Evolutionary conservation across 2,329 filamentous ascomycete genomes (phyloP), one percentile per base, ranked within the genome.

Genomic region (Albifimbria verrucaria): DNA sequence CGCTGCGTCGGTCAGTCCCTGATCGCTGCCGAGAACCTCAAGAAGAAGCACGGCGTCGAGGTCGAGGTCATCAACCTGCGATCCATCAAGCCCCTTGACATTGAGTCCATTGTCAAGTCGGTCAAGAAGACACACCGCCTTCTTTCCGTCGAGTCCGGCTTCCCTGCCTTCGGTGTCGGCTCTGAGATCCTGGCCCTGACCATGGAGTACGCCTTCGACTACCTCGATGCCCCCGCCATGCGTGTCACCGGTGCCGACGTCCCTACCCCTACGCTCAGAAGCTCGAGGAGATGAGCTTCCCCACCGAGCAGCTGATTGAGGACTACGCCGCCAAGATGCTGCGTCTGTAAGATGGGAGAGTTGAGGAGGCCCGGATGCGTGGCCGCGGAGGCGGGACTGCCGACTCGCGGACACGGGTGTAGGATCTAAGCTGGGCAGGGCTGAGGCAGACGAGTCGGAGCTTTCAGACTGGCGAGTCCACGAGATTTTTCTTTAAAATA

Each of bases 141-240:
- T 58, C 82, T 99, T 72, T 86, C 86, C 42, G 91, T 99, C 63
- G 93, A 97, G 77, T 97, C 92, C 53, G 94, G 93, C 60, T 99
- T 92, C 85, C 94, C 94, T 58, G 90, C 90, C 67, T 99, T 92
- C 70, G 94, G 94, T 71, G 91, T 99, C 62, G 84, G 87, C 55
- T 84, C 93, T 53, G 94, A 99, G 79, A 92, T 99, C 65, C 84
- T 99, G 59, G 94, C 94, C 55, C 80, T 97, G 56, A 87, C 91
- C 58, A 96, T 96, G 88, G 94, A 99, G 78, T 99, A 97, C 74
- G 92, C 85, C 59, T 99, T 97, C 70, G 94, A 99, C 79, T 97
- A 96, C 79, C 88, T 99, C 60, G 87, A 97, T 68, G 91, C 92
- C 52, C 94, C 94, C 47, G 94, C 92, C 57, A 89, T 93, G 74